These are phyloP conservation scores for Blepharisma japonicum DNA, from an alignment of 73 alveolate species.

Conservation along the genomic window DNA sequence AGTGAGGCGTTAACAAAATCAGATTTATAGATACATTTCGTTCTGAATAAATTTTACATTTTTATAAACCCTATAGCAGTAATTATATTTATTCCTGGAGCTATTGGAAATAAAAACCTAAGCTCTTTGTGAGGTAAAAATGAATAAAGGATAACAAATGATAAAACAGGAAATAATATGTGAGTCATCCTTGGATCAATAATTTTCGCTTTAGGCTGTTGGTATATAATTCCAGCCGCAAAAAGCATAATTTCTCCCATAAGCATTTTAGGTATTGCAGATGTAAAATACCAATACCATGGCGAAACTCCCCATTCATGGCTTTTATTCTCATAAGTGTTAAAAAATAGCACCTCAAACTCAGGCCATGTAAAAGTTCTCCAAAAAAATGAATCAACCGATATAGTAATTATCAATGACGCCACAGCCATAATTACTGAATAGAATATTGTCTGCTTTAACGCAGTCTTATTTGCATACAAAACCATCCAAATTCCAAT, in stretches of 20 bases:
- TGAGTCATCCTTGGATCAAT: slow-evolving; percentile 13
- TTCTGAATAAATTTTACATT: not conserved
- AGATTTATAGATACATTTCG: not conserved
- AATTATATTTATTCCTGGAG: slow-evolving; percentile 36
- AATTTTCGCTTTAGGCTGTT: slow-evolving; percentile 21
- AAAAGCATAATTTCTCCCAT: not conserved
- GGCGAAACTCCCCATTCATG: slow-evolving; percentile 51
- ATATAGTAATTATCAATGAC: slow-evolving; percentile 34
- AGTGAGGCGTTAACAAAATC: not conserved
- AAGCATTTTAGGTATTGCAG: slow-evolving; percentile 3
- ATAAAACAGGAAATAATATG: slow-evolving; percentile 41
- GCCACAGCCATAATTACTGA: slow-evolving; percentile 27
- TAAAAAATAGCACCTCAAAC: slow-evolving; percentile 35
- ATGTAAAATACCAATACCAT: slow-evolving; percentile 40
- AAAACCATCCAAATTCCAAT: not conserved
- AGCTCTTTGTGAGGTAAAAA: slow-evolving; percentile 66
- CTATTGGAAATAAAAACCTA: slow-evolving; percentile 60
- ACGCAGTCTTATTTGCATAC: not conserved
- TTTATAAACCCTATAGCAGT: slow-evolving; percentile 49
- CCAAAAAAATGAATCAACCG: slow-evolving; percentile 62
- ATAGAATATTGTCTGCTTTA: slow-evolving; percentile 7
- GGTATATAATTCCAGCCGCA: not conserved
- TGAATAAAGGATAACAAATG: slow-evolving; percentile 49
- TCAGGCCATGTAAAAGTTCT: slow-evolving; percentile 52
- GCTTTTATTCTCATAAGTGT: slow-evolving; percentile 40